Percentiles rank a stretch among this genome's conserved stretches.
Evolutionary conservation across 2,329 filamentous ascomycete genomes (phyloP).

Genomic region (Zopfia rhizophila): DNA sequence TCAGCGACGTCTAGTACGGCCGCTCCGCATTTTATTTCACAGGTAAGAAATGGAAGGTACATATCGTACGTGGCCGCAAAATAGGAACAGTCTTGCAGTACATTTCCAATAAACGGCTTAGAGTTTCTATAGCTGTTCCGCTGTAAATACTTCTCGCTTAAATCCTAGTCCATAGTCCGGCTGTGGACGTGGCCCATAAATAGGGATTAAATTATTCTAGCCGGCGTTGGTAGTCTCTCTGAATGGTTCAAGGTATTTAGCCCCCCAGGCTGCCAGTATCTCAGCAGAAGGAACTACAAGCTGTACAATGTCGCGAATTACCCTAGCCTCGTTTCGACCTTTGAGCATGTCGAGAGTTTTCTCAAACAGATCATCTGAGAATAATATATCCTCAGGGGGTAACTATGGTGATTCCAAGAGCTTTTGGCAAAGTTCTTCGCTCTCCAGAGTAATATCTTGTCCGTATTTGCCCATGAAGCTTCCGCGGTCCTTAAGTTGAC

Average conservation of each 20-base stretch:
- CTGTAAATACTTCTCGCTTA: conserved; percentile 25
- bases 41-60: too few relatives aligned
- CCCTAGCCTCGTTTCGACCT: conserved; percentile 29
- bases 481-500: too few relatives aligned
- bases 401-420: too few relatives aligned
- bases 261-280: conserved; percentile 17
- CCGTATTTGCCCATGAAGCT: too few relatives aligned
- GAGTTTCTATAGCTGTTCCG: conserved; percentile 25
- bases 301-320: conserved; percentile 22
- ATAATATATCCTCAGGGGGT: conserved; percentile 13
- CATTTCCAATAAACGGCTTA: neutral
- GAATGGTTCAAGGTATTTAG: conserved; percentile 23
- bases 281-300: conserved; percentile 25
- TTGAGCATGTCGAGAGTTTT: conserved; percentile 43
- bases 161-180: conserved; percentile 30
- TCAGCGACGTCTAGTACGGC: conserved; percentile 36
- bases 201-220: conserved; percentile 23
- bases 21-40: too few relatives aligned
- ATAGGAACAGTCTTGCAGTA: conserved; percentile 37
- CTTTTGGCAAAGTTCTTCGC: too few relatives aligned
- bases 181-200: conserved; percentile 27
- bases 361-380: conserved; percentile 40
- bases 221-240: conserved; percentile 23
- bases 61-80: conserved; percentile 53
- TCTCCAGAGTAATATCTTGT: too few relatives aligned